Evolutionary conservation across 257 asterid species (phyloP).

Genomic region (Striga asiatica): DNA sequence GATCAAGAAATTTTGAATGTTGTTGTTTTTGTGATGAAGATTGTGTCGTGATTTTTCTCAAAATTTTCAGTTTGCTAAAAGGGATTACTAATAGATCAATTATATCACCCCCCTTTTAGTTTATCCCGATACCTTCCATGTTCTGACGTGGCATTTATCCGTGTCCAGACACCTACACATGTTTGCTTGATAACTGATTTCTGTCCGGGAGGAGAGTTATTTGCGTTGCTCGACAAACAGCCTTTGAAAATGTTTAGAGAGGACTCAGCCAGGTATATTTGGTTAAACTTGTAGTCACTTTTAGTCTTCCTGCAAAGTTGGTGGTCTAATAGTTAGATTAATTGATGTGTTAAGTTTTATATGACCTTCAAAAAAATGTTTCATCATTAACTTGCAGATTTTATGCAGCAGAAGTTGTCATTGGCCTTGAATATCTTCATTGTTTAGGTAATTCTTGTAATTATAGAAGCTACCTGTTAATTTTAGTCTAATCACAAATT

Average conservation of each 20-base stretch:
- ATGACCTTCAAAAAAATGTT: slow-evolving; percentile 7
- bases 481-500: no score
- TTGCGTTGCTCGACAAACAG: slow-evolving; percentile 88
- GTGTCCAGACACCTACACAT: slow-evolving; percentile 82
- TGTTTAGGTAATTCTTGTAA: slow-evolving; percentile 63
- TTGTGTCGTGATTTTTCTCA: background rate
- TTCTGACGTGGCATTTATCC: slow-evolving; percentile 22
- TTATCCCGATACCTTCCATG: slow-evolving; percentile 8
- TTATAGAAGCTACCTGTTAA: background rate
- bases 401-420: slow-evolving; percentile 88
- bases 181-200: slow-evolving; percentile 97
- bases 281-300: background rate
- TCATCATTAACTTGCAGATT: slow-evolving; percentile 53
- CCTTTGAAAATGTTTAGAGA: slow-evolving; percentile 89
- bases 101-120: background rate
- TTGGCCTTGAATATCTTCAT: slow-evolving; percentile 95
- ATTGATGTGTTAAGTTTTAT: slow-evolving; percentile 1
- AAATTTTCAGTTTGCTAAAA: no score
- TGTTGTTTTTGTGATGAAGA: background rate
- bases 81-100: background rate
- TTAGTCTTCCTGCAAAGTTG: slow-evolving; percentile 7
- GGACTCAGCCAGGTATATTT: slow-evolving; percentile 82
- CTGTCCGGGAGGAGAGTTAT: slow-evolving; percentile 94
- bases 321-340: background rate
- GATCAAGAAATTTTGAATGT: background rate